Conservation (phyloP, 2,329 filamentous ascomycete species). For the Cercospora canescens region DNA sequence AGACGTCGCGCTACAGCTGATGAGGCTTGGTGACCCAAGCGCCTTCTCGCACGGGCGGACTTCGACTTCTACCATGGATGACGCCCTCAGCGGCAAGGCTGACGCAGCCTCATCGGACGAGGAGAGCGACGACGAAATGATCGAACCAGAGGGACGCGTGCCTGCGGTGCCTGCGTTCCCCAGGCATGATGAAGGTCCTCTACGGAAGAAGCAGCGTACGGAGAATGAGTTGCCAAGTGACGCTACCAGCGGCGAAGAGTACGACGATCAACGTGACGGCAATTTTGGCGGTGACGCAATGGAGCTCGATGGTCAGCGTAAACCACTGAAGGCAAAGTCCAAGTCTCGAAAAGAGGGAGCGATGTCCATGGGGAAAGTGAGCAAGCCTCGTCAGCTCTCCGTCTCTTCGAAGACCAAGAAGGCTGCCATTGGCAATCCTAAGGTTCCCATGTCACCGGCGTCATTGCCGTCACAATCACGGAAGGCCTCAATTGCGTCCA, state of each 20-base stretch:
- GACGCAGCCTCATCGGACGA: conserved; percentile 73
- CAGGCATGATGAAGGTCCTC: conserved; percentile 31
- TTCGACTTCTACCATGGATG: conserved; percentile 88
- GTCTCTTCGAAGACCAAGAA: conserved; percentile 54
- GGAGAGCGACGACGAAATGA: conserved; percentile 77
- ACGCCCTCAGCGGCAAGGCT: conserved; percentile 87
- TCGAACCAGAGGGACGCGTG: conserved; percentile 58
- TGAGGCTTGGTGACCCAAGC: conserved; percentile 90
- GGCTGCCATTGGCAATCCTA: conserved; percentile 32
- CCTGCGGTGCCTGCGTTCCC: conserved; percentile 32
- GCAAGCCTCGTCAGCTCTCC: conserved; percentile 46
- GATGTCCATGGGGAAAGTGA: conserved; percentile 34
- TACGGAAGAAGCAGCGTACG: conserved; percentile 38
- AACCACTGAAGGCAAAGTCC: conserved; percentile 45
- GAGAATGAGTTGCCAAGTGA: conserved; percentile 57
- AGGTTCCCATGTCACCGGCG: conserved; percentile 53
- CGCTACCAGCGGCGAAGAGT: conserved; percentile 62
- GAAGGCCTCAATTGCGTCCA: conserved; percentile 67
- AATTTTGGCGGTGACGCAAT: conserved; percentile 57
- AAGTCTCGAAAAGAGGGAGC: conserved; percentile 33
- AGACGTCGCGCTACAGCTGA: conserved; percentile 94
- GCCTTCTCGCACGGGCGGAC: conserved; percentile 92
- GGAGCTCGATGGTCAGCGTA: conserved; percentile 46
- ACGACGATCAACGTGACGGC: conserved; percentile 53
- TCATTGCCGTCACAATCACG: conserved; percentile 70